Evolutionary conservation across 2,329 filamentous ascomycete genomes (phyloP), one percentile per base, ranked within the genome.

Genomic region (Fusarium drepaniforme): DNA sequence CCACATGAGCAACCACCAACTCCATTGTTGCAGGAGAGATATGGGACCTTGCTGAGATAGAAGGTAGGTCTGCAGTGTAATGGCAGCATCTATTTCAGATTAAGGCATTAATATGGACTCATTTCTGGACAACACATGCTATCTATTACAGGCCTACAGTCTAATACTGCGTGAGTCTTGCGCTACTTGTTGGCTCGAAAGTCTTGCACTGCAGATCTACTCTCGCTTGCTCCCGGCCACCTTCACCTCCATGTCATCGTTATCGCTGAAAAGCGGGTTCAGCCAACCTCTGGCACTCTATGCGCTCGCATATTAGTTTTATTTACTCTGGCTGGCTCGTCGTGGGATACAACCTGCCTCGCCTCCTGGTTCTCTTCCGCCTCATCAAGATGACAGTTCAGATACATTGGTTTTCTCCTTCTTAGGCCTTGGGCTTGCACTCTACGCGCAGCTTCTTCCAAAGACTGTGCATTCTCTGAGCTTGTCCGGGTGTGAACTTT

Each of bases 391-490:
- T 16, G 8, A 16, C 5, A 25, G 25, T 49, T 8, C 13, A 49
- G 8, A 49, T 11, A 25, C 23, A 25, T 49, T 23, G 9, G 4
- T 16, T 25, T 46, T 49, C n/a, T 49, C 23, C 21, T 8, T 16
- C 42, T 11, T 49, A 49, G 16, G 44, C 46, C 46, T 51, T 51
- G 46, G 38, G n/a, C 16, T 59, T 59, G 51, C 9, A 46, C 11
- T 33, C n/a, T 46, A 23, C 64, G 1, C 70, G 68, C 21, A 71
- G 8, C 21, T 67, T 63, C 40, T 58, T 59, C 72, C 72, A 75
- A 37, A 75, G 62, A 8, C 51, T 70, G 25, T 75, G 69, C 69
- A 75, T 75, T 2, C 69, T 62, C 16, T 72, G 38, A 15, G 62
- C 56, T 13, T 75, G 69, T 8, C 72, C 62, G 1, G 68, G 46